Evolutionary conservation across 192 early-diverging fungal species (phyloP).

Genomic region (Coemansia javaensis): DNA sequence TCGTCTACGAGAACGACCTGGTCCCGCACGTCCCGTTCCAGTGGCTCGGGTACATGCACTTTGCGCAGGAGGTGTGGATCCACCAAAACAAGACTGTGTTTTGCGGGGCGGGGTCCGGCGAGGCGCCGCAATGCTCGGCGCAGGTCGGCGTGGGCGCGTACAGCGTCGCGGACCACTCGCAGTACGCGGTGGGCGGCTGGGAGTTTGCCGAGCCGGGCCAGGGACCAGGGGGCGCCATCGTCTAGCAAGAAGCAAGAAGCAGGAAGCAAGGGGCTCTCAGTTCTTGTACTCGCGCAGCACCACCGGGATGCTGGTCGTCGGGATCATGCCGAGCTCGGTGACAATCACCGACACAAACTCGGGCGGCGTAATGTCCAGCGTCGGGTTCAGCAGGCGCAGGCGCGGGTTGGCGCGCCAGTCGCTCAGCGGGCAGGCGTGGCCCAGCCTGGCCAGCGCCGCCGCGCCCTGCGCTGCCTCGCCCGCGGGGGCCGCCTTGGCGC

Average conservation of each 20-base stretch:
- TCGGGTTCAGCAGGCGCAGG: slow-evolving; percentile 80
- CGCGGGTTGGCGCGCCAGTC: slow-evolving; percentile 75
- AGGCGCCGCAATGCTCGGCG: slow-evolving; percentile 25
- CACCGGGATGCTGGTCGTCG: slow-evolving; percentile 81
- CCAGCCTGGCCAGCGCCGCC: slow-evolving; percentile 11
- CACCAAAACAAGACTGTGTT: slow-evolving; percentile 32
- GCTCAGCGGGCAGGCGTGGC: slow-evolving; percentile 33
- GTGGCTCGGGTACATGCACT: slow-evolving; percentile 48
- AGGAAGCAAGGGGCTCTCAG: too few species aligned
- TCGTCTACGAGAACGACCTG: slow-evolving; percentile 42
- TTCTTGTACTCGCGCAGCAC: slow-evolving; percentile 57
- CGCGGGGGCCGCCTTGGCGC: slow-evolving; percentile 8
- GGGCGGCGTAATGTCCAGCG: slow-evolving; percentile 94
- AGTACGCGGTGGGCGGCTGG: slow-evolving; percentile 33
- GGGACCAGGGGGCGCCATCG: background rate
- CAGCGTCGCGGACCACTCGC: slow-evolving; percentile 39
- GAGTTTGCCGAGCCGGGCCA: slow-evolving; percentile 5
- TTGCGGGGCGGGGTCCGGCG: slow-evolving; percentile 20
- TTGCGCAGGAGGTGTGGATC: slow-evolving; percentile 46
- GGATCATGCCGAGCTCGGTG: slow-evolving; percentile 89
- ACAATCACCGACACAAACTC: slow-evolving; percentile 86
- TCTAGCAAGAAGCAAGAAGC: background rate
- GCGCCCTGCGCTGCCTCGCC: slow-evolving; percentile 22
- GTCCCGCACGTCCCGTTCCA: slow-evolving; percentile 49
- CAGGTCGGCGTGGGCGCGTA: slow-evolving; percentile 18